Evolutionary conservation across 129 eudicot genomes (phyloP), one percentile per base, ranked within the genome.

Genomic region (Arctium lappa): DNA sequence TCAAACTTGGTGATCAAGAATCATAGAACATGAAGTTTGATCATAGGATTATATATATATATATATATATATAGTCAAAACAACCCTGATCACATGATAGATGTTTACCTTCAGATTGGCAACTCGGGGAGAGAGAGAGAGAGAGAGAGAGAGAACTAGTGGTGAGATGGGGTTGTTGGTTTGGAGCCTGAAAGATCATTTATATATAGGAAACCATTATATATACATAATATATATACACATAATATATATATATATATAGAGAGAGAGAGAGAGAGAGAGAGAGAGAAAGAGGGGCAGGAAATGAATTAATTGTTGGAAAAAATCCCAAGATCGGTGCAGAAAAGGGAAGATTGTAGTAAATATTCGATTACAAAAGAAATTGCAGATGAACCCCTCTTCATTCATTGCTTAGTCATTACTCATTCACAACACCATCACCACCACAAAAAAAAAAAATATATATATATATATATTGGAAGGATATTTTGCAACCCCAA

Each of bases 121-220:
- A 70, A 77, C 69, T 18, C 76, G 27, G 27, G 27, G 66, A 33
- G 62, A 34, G 63, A 48, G 78, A 29, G 56, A 22, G 80, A 78
- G 87, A 72, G 53, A 73, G 73, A 69, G 63, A 18, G 50, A 39
- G 74, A 38, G 36, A 10, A 40, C 60, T 73, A 8, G 62, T 73
- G 77, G 77, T 73, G 62, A 22, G 77, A 73, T 80, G 80, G 30
- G 87, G 92, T 69, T 72, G 91, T 83, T 87, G 88, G 93, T 88
- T 85, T 80, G 79, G 89, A 85, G 81, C 72, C n/a, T 85, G 84
- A 16, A 79, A 87, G 83, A 82, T 80, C 90, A 87, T 85, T 83
- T 83, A 56, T 80, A 80, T 79, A 78, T 88, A 80, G 86, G 85
- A 85, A 75, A 1, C 78, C 70, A 78, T 31, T 12, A 81, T 48